Percentiles rank a stretch among this genome's conserved stretches.
Conservation (phyloP, 306 rosid species). For the barrel medic (Medicago truncatula) region DNA sequence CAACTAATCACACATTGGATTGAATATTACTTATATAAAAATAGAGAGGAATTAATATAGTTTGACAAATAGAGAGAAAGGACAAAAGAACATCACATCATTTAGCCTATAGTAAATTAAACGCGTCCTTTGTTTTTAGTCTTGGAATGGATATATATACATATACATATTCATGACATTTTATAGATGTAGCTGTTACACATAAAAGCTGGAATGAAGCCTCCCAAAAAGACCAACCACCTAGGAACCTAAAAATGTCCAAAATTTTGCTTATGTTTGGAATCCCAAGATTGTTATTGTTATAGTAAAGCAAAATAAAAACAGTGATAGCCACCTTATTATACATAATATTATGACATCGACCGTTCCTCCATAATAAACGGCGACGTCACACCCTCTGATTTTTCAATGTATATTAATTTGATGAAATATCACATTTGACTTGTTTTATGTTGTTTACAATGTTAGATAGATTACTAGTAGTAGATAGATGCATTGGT, state of each 20-base stretch:
- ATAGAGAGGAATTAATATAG: constrained; percentile 23
- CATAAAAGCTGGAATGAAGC: neutral
- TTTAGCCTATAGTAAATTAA: constrained; percentile 43
- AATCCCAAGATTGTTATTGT: constrained; percentile 28
- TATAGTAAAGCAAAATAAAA: constrained; percentile 41
- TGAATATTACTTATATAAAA: constrained; percentile 6
- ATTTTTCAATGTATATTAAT: constrained; percentile 33
- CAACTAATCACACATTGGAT: constrained; percentile 53
- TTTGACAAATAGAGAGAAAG: constrained; percentile 1
- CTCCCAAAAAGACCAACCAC: constrained; percentile 11
- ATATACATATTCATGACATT: neutral
- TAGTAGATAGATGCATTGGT: constrained; percentile 35
- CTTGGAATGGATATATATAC: constrained; percentile 41
- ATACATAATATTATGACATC: constrained; percentile 38
- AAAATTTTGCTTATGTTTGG: constrained; percentile 28
- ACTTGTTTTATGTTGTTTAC: constrained; percentile 41
- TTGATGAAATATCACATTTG: constrained; percentile 56
- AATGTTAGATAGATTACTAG: constrained; percentile 1
- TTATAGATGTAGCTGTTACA: neutral
- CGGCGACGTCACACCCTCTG: constrained; percentile 47
- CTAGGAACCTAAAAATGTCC: constrained; percentile 33
- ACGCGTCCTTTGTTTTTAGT: constrained; percentile 55
- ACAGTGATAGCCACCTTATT: constrained; percentile 53
- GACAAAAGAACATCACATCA: constrained; percentile 48
- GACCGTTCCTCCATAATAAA: constrained; percentile 65